Evolutionary conservation across 768 basidiomycete genomes (phyloP).

Genomic region (Leccinum subtestaceum): DNA sequence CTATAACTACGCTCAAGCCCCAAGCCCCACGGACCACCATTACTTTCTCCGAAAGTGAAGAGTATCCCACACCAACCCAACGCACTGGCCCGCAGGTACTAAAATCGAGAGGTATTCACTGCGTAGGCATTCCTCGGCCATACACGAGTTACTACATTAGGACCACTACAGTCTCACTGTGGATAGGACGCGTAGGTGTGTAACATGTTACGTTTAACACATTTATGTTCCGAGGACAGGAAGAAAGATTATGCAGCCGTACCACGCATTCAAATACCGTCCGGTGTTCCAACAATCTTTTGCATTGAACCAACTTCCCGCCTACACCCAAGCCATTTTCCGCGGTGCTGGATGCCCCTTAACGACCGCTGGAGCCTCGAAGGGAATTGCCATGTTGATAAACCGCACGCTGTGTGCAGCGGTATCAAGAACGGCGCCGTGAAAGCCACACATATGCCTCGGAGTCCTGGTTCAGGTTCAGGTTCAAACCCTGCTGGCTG

Average conservation of each 20-base stretch:
- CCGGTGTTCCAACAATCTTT: neutral
- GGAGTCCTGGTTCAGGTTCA: neutral
- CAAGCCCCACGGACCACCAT: neutral
- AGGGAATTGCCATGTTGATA: neutral
- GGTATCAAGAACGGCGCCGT: neutral
- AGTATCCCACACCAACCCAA: conserved; percentile 3
- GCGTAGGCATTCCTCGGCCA: neutral
- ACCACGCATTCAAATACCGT: neutral
- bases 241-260: neutral
- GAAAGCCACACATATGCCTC: neutral
- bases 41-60: neutral
- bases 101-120: neutral
- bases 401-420: neutral
- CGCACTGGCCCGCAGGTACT: neutral
- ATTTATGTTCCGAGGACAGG: neutral
- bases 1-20: neutral
- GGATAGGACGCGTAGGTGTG: neutral
- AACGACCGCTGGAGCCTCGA: neutral
- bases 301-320: neutral
- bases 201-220: neutral
- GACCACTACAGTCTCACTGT: neutral
- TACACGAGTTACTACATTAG: neutral
- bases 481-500: neutral
- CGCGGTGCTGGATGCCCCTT: neutral
- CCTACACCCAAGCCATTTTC: neutral